Conservation (phyloP, 1,139 yeast genomes). For the Candida freyschussii region DNA sequence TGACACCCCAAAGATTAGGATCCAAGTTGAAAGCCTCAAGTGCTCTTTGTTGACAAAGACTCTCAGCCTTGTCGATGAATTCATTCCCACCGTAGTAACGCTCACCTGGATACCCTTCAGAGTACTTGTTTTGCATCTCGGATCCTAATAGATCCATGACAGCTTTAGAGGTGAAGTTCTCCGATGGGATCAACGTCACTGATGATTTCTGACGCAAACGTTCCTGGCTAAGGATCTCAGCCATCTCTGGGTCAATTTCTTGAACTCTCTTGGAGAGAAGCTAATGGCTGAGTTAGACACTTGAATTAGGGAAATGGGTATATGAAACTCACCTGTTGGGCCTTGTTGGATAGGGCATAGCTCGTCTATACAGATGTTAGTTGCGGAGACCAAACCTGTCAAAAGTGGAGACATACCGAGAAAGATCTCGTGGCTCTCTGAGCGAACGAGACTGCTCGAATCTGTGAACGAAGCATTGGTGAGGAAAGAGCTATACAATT, state of each 20-base stretch:
- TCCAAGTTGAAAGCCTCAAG: conserved; percentile 75
- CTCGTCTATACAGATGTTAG: conserved; percentile 9
- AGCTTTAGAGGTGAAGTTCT: conserved; percentile 90
- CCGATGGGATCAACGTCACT: conserved; percentile 88
- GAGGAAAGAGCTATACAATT: no score
- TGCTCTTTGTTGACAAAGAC: conserved; percentile 87
- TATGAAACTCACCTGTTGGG: conserved; percentile 9
- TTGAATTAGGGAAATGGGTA: conserved; percentile 2
- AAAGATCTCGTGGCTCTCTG: conserved; percentile 14
- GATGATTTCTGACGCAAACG: conserved; percentile 82
- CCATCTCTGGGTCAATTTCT: conserved; percentile 84
- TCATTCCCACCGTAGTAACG: conserved; percentile 97
- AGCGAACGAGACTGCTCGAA: conserved; percentile 15
- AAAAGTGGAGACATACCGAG: conserved; percentile 7
- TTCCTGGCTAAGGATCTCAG: conserved; percentile 66
- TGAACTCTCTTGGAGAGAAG: conserved; percentile 59
- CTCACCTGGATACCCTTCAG: conserved; percentile 98
- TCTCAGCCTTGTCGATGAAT: conserved; percentile 86
- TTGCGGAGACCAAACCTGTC: conserved; percentile 1
- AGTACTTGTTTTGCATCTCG: conserved; percentile 95
- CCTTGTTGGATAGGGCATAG: conserved; percentile 16
- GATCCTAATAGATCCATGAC: conserved; percentile 93
- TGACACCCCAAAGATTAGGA: conserved; percentile 88
- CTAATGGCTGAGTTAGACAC: conserved; percentile 3
- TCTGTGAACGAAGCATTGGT: conserved; percentile 18